Conservation (phyloP, 495 filamentous ascomycete genomes). For the Lepraria neglecta region DNA sequence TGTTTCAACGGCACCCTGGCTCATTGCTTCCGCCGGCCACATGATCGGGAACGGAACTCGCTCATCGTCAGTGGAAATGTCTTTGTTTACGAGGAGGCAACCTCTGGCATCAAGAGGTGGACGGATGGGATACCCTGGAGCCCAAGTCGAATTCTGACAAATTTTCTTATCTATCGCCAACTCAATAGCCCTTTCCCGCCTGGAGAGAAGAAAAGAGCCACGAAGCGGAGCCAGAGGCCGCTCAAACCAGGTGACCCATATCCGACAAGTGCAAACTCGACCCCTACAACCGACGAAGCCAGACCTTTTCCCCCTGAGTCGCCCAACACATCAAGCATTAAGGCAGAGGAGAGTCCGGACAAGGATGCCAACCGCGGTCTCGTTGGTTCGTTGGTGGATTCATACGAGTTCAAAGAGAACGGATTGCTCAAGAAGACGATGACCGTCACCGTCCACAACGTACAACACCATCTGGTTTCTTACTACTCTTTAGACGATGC, state of each 20-base stretch:
- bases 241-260: slow-evolving; percentile 47
- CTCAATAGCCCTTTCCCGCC: slow-evolving; percentile 74
- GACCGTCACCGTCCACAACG: slow-evolving; percentile 60
- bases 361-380: slow-evolving; percentile 58
- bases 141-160: slow-evolving; percentile 79
- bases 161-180: slow-evolving; percentile 87
- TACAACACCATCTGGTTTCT: slow-evolving; percentile 76
- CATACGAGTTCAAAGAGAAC: slow-evolving; percentile 77
- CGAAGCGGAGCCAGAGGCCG: slow-evolving; percentile 55
- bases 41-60: slow-evolving; percentile 68
- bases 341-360: slow-evolving; percentile 39
- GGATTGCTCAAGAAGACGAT: slow-evolving; percentile 92
- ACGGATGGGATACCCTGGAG: slow-evolving; percentile 88
- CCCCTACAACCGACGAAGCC: slow-evolving; percentile 36
- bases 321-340: slow-evolving; percentile 40
- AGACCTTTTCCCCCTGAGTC: slow-evolving; percentile 41
- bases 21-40: slow-evolving; percentile 74
- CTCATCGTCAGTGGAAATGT: slow-evolving; percentile 78
- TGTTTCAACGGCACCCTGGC: slow-evolving; percentile 60
- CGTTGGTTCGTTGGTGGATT: slow-evolving; percentile 77
- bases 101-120: slow-evolving; percentile 89
- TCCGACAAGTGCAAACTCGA: slow-evolving; percentile 37
- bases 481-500: slow-evolving; percentile 82
- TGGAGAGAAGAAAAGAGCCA: slow-evolving; percentile 82
- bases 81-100: slow-evolving; percentile 84